Conservation (phyloP, 2,329 filamentous ascomycete species). For the Fusarium ambrosium region DNA sequence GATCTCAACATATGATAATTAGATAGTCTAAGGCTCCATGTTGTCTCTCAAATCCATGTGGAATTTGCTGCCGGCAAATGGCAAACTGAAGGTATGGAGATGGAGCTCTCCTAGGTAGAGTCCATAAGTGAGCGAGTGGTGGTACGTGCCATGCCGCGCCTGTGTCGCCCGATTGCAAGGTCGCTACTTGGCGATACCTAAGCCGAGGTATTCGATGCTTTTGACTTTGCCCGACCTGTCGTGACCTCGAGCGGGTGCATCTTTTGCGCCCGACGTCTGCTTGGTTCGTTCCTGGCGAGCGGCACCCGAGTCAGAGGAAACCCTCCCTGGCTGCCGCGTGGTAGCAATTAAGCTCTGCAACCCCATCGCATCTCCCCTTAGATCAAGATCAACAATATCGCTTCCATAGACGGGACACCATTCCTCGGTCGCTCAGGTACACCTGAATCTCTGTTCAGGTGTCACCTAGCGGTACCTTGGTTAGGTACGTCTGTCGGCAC, state of each 20-base stretch:
- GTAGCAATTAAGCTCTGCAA: conserved; percentile 1
- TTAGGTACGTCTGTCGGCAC: conserved; percentile 9
- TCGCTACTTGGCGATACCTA: conserved; percentile 20
- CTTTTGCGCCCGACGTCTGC: background rate
- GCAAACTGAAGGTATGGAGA: conserved; percentile 9
- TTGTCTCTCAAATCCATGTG: background rate
- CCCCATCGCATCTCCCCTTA: conserved; percentile 6
- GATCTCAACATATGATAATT: background rate
- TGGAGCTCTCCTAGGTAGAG: background rate
- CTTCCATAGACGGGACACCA: conserved; percentile 10
- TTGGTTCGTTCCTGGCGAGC: conserved; percentile 2
- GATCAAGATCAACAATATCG: conserved; percentile 13
- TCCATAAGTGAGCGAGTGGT: background rate
- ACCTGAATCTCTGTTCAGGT: conserved; percentile 29
- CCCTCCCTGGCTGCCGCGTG: background rate
- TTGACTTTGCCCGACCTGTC: background rate
- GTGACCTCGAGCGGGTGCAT: background rate
- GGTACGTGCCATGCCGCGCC: conserved; percentile 28
- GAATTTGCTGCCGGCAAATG: conserved; percentile 16
- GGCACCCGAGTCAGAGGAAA: background rate
- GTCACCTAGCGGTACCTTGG: conserved; percentile 14
- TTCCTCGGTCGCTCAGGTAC: conserved; percentile 29
- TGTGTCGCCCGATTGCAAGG: conserved; percentile 9
- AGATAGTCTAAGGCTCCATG: background rate
- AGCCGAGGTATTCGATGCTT: conserved; percentile 8